phyloP scores from a whole-genome alignment of 1,284 basidiomycete species.

The Tilletia indica region DNA sequence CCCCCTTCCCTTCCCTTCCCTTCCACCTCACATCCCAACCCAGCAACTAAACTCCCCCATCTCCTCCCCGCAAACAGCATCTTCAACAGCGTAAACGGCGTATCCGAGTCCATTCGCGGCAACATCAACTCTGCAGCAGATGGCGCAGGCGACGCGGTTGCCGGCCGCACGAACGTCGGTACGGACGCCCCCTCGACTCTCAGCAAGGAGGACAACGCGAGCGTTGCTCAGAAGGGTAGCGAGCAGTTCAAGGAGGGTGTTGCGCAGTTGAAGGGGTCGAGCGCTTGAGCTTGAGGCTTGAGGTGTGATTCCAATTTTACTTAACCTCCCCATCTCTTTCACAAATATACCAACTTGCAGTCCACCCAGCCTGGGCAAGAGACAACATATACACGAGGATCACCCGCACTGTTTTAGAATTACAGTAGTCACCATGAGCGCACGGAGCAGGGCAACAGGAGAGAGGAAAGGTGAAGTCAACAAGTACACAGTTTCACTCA shows the following conservation, averaged over 20 bases:
- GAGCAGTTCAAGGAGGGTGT: slow-evolving; percentile 30
- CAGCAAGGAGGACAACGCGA: slow-evolving; percentile 20
- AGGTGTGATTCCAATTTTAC: too few species aligned
- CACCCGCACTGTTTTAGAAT: too few species aligned
- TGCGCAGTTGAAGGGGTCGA: background rate
- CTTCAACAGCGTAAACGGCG: slow-evolving; percentile 34
- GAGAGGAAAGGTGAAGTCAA: too few species aligned
- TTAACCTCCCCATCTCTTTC: too few species aligned
- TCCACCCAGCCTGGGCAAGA: too few species aligned
- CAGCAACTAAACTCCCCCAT: background rate
- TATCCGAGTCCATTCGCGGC: slow-evolving; percentile 41
- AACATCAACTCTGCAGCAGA: slow-evolving; percentile 40
- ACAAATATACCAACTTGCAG: too few species aligned
- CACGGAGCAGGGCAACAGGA: too few species aligned
- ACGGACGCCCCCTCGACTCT: slow-evolving; percentile 22
- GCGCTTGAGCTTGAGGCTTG: too few species aligned
- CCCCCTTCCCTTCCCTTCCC: background rate
- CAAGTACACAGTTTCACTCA: too few species aligned
- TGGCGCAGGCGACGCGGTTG: slow-evolving; percentile 35
- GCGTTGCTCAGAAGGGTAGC: slow-evolving; percentile 26
- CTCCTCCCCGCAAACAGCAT: slow-evolving; percentile 23
- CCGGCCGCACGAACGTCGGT: slow-evolving; percentile 13
- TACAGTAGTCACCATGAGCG: too few species aligned
- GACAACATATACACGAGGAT: too few species aligned
- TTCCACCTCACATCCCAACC: background rate